Evolutionary conservation across 495 filamentous ascomycete genomes (phyloP), one percentile per base, ranked within the genome.

Genomic region (Penicillium dipodomyicola): DNA sequence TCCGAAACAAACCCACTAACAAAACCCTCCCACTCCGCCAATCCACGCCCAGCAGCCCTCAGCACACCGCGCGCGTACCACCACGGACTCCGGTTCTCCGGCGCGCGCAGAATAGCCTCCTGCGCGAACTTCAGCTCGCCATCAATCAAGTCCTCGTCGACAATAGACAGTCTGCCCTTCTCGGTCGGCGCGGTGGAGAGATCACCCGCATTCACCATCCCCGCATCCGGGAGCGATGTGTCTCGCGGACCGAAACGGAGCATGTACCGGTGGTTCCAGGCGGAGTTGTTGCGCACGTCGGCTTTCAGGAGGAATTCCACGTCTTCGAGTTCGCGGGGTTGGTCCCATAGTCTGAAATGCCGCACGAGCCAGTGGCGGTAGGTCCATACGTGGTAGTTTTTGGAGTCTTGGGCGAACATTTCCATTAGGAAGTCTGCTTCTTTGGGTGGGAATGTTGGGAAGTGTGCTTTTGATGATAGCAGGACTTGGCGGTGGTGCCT

Each of bases 351-450:
- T 19, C 76, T 77, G 65, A 97, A 89, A 62, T 90, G 89, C 32
- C 83, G 81, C 37, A 97, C 91, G 1, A 97, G 78, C 83, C 92
- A 97, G 73, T 96, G 94, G 14, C 90, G 82, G 71, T 97, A 97
- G 50, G 86, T 89, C 93, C 94, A 98, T 39, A 98, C 95, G 70
- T 98, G 94, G 68, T 97, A 97, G 77, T 98, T 98, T 71, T 98
- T 98, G 12, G 86, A 82, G 71, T 98, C 94, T 61, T 86, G 79
- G 54, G 81, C 80, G 42, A 98, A 89, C 84, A 97, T 97, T 40
- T 79, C 64, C 56, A 79, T 80, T 43, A 96, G 82, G 77, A 98
- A 98, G 37, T 77, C 76, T 27, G 74, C 68, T 75, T 98, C 94
- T 17, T 80, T 75, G 15, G 78, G 44, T 30, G 78, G 76, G 43